Evolutionary conservation across 192 early-diverging fungal genomes (phyloP).

Genomic region (Lobosporangium transversale): DNA sequence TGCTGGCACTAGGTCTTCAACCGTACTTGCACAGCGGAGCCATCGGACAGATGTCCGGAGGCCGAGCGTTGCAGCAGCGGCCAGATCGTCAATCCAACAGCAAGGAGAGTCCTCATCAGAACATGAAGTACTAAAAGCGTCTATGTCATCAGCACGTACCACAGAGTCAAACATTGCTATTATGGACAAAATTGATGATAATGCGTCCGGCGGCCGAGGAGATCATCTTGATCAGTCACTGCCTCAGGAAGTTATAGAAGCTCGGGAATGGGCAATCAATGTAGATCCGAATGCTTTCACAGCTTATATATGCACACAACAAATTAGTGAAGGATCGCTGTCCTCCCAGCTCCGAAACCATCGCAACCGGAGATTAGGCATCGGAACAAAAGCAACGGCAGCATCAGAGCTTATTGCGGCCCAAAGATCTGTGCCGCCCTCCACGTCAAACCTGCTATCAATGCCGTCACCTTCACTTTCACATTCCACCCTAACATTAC

Average conservation of each 20-base stretch:
- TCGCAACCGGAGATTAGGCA: background rate
- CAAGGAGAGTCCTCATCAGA: conserved; percentile 31
- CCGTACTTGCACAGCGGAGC: background rate
- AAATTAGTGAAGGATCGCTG: no score
- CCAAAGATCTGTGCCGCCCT: no score
- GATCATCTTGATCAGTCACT: no score
- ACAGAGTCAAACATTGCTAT: background rate
- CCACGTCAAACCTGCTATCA: no score
- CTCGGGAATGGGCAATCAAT: background rate
- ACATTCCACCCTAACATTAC: background rate
- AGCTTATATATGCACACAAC: no score
- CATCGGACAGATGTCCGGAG: background rate
- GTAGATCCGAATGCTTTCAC: conserved; percentile 3
- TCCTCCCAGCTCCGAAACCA: no score
- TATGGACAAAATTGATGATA: no score
- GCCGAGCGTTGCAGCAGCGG: background rate
- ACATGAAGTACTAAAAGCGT: background rate
- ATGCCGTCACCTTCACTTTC: background rate
- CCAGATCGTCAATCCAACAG: background rate
- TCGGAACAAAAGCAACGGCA: background rate
- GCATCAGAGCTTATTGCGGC: no score
- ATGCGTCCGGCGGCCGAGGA: no score
- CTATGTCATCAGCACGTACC: background rate
- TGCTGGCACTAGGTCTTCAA: background rate
- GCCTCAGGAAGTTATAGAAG: background rate